Evolutionary conservation across 1,284 basidiomycete genomes (phyloP), one percentile per base, ranked within the genome.

Genomic region (Anthracocystis walkeri): DNA sequence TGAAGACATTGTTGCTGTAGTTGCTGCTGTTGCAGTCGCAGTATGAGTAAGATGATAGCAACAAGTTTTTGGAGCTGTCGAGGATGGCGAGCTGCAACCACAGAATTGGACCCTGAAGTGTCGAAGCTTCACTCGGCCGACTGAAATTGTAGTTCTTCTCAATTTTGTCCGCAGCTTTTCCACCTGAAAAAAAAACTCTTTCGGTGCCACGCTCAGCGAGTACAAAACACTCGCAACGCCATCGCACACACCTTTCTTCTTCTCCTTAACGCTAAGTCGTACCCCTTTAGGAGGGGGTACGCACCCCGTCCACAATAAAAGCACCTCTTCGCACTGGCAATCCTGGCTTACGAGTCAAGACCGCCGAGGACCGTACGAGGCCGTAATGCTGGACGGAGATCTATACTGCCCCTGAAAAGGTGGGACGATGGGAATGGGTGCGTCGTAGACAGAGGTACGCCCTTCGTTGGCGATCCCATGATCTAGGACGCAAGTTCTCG

Each of bases 401-500:
- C 41, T 35, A 76, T 57, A 76, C 74, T 56, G 65, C 62, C 41
- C 11, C 18, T 29, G 21, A 16, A 20, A 25, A 23, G 40, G 55
- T 68, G 68, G 48, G 74, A 76, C 65, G 74, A 76, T 76, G 74
- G 69, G 74, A 72, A 72, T 76, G 74, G 74, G 74, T 76, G 74
- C 74, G 74, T 55, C 68, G 62, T 48, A 65, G 65, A 48, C 53
- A 49, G 58, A 64, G 57, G 57, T 66, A 68, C 63, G 63, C 63
- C 59, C 65, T 72, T 65, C 62, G 65, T 69, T 66, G 74, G 59
- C 53, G 60, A 64, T 62, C 69, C 66, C 20, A 72, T 76, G 74
- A 56, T 50, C 58, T 65, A 56, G 61, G 67, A 48, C 74, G 74
- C 74, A 76, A 76, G 65, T 72, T 76, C 74, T 69, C 74, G 74